Percentiles rank a stretch among this genome's conserved stretches.
Conservation (phyloP, 129 eudicot genomes). For the Centrapalus pauciflorus region DNA sequence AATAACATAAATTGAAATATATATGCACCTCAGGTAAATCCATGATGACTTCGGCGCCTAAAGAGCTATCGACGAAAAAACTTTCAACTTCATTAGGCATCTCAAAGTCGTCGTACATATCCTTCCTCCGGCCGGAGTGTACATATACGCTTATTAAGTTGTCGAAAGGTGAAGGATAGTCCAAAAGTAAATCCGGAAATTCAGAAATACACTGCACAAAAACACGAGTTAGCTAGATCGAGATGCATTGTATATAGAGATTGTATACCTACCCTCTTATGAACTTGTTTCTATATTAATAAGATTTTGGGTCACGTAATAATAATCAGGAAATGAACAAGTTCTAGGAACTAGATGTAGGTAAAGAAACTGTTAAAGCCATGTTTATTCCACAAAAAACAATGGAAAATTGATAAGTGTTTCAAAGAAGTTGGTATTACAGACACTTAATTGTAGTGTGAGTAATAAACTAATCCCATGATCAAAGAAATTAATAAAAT, state of each 20-base stretch:
- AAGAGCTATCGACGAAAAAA: constrained; percentile 1
- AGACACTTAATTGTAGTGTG: no score
- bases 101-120: neutral
- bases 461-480: no score
- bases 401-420: no score
- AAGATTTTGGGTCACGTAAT: no score
- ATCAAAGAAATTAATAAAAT: no score
- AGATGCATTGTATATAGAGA: neutral
- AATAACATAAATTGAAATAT: neutral
- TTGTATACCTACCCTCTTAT: no score
- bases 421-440: no score
- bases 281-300: no score
- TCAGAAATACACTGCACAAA: constrained; percentile 17
- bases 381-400: no score
- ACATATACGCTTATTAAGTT: constrained; percentile 9
- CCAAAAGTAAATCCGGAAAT: constrained; percentile 5
- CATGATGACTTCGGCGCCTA: constrained; percentile 12
- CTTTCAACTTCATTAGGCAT: constrained; percentile 8
- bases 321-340: no score
- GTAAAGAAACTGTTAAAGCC: no score
- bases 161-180: constrained; percentile 8
- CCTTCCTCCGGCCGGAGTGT: constrained; percentile 9
- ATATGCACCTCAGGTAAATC: neutral
- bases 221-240: neutral
- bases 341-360: no score